phyloP scores from a whole-genome alignment of 1,139 yeast genomes.

The Entelexis sorbosivorans region DNA sequence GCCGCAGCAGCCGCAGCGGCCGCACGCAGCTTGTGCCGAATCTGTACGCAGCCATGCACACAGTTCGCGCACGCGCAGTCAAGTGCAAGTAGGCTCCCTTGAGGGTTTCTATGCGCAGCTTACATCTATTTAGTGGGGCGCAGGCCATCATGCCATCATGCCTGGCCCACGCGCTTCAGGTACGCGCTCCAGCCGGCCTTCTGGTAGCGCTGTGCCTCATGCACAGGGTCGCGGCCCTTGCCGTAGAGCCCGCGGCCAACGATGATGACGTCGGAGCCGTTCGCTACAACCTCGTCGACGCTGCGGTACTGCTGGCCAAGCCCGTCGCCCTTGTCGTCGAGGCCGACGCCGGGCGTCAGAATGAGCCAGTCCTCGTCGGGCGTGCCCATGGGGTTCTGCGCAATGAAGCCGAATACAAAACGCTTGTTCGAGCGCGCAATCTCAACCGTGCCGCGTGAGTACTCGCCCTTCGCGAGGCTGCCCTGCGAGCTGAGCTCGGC shows the following conservation, averaged over 20 bases:
- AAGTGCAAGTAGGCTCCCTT: too few species aligned
- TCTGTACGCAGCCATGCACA: too few species aligned
- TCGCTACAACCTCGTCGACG: slow-evolving; percentile 66
- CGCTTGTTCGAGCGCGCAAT: slow-evolving; percentile 79
- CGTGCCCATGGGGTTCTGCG: slow-evolving; percentile 70
- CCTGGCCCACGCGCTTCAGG: slow-evolving; percentile 14
- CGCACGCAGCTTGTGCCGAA: too few species aligned
- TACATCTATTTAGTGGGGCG: too few species aligned
- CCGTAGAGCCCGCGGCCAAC: slow-evolving; percentile 96
- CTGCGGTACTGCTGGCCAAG: slow-evolving; percentile 95
- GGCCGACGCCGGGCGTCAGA: slow-evolving; percentile 97
- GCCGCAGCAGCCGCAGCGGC: too few species aligned
- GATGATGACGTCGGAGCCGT: slow-evolving; percentile 87
- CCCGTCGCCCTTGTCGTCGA: slow-evolving; percentile 94
- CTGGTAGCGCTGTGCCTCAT: slow-evolving; percentile 79
- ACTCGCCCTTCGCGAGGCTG: slow-evolving; percentile 82
- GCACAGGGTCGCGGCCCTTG: slow-evolving; percentile 84
- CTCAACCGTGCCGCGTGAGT: slow-evolving; percentile 75
- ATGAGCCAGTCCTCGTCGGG: slow-evolving; percentile 76
- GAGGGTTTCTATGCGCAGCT: too few species aligned
- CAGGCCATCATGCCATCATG: too few species aligned
- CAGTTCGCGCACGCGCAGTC: too few species aligned
- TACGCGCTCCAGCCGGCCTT: slow-evolving; percentile 94
- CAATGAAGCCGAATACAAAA: slow-evolving; percentile 93
- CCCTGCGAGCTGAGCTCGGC: slow-evolving; percentile 95